Evolutionary conservation across 2,329 filamentous ascomycete species (phyloP).

Genomic region (Falciphora oryzae): DNA sequence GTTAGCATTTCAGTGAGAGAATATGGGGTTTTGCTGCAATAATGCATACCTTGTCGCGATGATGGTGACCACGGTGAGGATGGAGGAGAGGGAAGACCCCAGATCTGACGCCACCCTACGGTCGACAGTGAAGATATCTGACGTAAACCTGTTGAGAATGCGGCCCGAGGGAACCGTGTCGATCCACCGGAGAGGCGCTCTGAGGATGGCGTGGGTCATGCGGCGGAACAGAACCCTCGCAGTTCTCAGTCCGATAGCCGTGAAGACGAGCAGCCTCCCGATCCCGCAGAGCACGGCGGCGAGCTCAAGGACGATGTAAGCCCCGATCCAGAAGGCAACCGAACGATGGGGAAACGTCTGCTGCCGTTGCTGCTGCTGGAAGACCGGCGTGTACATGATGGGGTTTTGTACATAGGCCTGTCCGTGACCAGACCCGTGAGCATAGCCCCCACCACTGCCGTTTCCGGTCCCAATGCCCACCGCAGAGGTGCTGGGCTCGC

Average conservation of each 20-base stretch:
- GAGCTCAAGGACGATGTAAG: conserved; percentile 25
- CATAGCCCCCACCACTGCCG: conserved; percentile 9
- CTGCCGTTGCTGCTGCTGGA: conserved; percentile 9
- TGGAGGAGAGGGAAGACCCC: conserved; percentile 22
- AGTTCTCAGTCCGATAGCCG: conserved; percentile 25
- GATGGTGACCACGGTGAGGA: conserved; percentile 28
- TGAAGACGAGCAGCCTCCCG: conserved; percentile 22
- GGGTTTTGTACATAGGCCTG: conserved; percentile 14
- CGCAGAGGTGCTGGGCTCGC: conserved; percentile 15
- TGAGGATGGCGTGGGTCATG: conserved; percentile 31
- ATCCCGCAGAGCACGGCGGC: conserved; percentile 15
- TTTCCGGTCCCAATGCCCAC: conserved; percentile 10
- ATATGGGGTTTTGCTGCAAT: no score
- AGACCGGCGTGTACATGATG: conserved; percentile 5
- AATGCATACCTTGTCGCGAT: conserved; percentile 27
- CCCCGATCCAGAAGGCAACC: conserved; percentile 23
- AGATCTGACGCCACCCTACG: conserved; percentile 25
- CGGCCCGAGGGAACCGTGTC: conserved; percentile 35
- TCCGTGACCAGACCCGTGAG: neutral
- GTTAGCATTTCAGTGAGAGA: neutral
- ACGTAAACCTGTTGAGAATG: conserved; percentile 37
- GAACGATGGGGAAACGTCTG: conserved; percentile 10
- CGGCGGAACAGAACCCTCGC: conserved; percentile 25
- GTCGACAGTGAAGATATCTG: conserved; percentile 34
- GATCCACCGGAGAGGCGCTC: conserved; percentile 33